Conservation (phyloP, 257 asterid species). For the Jacaranda copaia region DNA sequence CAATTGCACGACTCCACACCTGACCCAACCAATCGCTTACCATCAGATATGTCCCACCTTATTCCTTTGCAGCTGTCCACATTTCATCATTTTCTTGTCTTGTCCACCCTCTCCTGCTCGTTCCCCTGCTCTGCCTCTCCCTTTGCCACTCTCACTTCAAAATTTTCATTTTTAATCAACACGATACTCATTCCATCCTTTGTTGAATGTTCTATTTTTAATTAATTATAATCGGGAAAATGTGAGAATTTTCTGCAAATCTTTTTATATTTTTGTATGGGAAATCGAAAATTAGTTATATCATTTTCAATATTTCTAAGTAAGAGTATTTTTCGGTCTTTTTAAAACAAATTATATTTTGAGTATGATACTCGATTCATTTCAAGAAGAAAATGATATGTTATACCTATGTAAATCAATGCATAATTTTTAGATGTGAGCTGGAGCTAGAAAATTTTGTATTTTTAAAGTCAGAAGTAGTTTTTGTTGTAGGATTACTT, state of each 20-base stretch:
- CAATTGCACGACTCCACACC: background rate
- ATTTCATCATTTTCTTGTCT: background rate
- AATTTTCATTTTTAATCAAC: background rate
- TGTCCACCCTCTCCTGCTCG: background rate
- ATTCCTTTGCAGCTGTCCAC: background rate
- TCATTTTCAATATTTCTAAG: too few species aligned
- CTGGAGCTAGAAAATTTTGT: background rate
- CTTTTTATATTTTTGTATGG: too few species aligned
- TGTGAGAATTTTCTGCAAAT: too few species aligned
- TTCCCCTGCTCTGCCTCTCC: slow-evolving; percentile 18
- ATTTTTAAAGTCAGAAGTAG: too few species aligned
- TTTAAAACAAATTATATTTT: too few species aligned
- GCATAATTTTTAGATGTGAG: background rate
- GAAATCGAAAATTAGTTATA: too few species aligned
- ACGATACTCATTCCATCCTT: too few species aligned
- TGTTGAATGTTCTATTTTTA: too few species aligned
- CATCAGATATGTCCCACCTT: background rate
- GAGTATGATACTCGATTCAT: background rate
- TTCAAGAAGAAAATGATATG: too few species aligned
- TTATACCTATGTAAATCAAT: background rate
- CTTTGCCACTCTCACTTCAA: background rate
- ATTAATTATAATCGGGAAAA: too few species aligned
- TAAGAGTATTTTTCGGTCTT: background rate
- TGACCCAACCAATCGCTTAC: too few species aligned
- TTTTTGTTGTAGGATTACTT: too few species aligned